Conservation (phyloP, 2,329 filamentous ascomycete genomes). For the Fusarium fracticaudum region DNA sequence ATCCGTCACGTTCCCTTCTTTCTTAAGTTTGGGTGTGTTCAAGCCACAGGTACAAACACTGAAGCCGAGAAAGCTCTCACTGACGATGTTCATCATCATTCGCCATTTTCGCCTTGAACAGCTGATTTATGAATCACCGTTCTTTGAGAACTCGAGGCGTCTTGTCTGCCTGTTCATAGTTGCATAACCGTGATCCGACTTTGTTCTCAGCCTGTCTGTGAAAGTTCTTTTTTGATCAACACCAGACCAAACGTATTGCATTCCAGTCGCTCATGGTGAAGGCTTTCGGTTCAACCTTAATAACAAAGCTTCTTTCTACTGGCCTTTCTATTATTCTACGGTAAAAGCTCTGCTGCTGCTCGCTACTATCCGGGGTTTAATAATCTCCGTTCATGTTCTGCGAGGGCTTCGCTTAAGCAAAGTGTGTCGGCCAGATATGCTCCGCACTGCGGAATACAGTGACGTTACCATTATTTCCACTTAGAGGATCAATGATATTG, state of each 20-base stretch:
- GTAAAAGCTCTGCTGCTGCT: neutral
- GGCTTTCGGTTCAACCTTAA: neutral
- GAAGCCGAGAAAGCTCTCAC: neutral
- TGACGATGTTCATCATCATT: neutral
- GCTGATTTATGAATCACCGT: neutral
- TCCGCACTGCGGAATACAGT: neutral
- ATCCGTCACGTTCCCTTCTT: neutral
- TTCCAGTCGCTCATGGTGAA: neutral
- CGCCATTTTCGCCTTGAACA: neutral
- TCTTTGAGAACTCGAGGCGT: neutral
- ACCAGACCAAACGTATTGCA: neutral
- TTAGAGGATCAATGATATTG: neutral
- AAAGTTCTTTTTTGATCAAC: neutral
- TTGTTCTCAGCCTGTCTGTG: neutral
- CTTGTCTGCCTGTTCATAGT: neutral
- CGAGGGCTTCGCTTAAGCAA: neutral
- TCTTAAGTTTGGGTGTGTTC: neutral
- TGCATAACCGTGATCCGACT: neutral
- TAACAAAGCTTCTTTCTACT: neutral
- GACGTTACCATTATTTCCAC: neutral
- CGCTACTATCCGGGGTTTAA: neutral
- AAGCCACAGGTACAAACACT: neutral
- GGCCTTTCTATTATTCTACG: slow-evolving; percentile 11
- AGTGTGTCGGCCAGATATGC: neutral
- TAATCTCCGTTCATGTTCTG: neutral